Conservation (phyloP, 371 early-diverging fungal species). For the Mortierella sp. region DNA sequence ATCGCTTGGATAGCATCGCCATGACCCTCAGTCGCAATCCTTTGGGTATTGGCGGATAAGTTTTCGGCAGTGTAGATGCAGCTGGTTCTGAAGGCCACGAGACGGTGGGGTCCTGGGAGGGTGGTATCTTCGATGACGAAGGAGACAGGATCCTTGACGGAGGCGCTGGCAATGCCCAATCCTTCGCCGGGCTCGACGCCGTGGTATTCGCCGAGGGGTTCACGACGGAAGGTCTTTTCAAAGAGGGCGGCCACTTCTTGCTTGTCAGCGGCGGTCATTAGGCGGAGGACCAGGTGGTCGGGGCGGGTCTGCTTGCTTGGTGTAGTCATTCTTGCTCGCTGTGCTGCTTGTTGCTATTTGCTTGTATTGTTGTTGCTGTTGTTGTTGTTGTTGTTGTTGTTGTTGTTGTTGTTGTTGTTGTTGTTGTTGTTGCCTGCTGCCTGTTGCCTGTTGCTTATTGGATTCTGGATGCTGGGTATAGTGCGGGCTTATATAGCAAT, state of each 20-base stretch:
- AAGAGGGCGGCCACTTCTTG: constrained; percentile 39
- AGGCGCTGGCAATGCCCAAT: constrained; percentile 4
- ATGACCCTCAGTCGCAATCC: constrained; percentile 8
- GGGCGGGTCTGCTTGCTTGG: constrained; percentile 17
- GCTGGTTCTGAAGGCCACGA: constrained; percentile 49
- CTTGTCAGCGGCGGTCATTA: constrained; percentile 34
- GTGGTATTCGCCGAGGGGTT: constrained; percentile 41
- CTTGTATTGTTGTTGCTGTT: not conserved
- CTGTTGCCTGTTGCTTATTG: not conserved
- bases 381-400: not conserved
- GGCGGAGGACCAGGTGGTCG: constrained; percentile 37
- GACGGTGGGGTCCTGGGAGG: constrained; percentile 16
- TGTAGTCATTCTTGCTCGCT: not conserved
- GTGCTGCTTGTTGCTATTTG: not conserved
- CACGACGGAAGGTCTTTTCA: constrained; percentile 37
- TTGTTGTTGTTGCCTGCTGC: not conserved
- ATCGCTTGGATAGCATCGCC: constrained; percentile 31
- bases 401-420: not conserved
- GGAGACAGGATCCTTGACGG: constrained; percentile 43
- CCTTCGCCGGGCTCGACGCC: constrained; percentile 32
- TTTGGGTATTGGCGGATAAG: not conserved
- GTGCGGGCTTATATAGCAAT: not conserved
- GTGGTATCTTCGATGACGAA: constrained; percentile 49
- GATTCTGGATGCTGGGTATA: not conserved
- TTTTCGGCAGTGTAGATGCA: constrained; percentile 10